Base-by-base conservation (phyloP, 2,329 filamentous ascomycete species). In the Xylariaceae sp. region DNA sequence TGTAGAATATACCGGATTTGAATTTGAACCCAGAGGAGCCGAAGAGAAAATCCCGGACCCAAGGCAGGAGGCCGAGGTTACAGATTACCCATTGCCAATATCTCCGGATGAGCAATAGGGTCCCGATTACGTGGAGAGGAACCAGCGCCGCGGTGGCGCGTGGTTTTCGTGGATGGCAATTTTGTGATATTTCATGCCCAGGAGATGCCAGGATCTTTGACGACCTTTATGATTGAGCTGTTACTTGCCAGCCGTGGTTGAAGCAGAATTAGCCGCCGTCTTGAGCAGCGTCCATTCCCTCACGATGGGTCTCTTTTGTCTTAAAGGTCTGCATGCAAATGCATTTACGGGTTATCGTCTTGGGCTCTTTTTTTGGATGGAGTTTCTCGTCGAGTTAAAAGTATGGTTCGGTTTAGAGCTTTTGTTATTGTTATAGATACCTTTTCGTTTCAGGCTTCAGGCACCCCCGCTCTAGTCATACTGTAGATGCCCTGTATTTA, bases 251-350 rank as follows among this genome's bases (percentile, higher is more conserved):
- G 35, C 29, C 26, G 31, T 43, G 50, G 51, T 45, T 50, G 42
- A 53, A 46, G 51, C 44, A 12, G 56, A 46, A 37, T 47, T 34
- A 27, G 54, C 43, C 31, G 54, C 54, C 29, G 35, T 29, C 27
- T 53, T 39, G 32, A 19, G 57, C 42, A n/a, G 53, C 53, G 30
- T 53, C 55, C 47, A 37, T 45, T 56, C 53, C 12, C 44, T 60
- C 29, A 55, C 35, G 48, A 44, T 48, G 61, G 53, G 32, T 37
- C 52, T 50, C 29, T 52, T 58, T 59, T 60, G 47, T 55, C 19
- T 58, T 60, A 60, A 51, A 60, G 58, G 58, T 56, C 51, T 54
- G 58, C 58, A 59, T 60, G 58, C 58, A 60, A 60, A 60, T 61
- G 59, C 57, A 9, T 55, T 51, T 47, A 19, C 19, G 47, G 51